Evolutionary conservation across 2,329 filamentous ascomycete genomes (phyloP), one percentile per base, ranked within the genome.

Genomic region (Phyllosticta paracitricarpa): DNA sequence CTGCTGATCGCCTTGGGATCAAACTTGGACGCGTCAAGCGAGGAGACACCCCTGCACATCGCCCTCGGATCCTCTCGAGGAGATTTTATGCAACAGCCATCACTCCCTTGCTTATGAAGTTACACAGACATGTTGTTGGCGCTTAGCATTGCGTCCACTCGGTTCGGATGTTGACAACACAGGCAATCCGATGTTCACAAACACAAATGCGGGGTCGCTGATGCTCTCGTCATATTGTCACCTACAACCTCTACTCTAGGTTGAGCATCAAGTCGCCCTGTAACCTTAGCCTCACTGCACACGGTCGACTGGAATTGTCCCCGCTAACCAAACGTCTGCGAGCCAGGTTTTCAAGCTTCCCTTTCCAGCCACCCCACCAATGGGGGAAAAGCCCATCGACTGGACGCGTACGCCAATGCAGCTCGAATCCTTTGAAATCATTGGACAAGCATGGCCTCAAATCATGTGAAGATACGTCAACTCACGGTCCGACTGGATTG

Each of bases 11-110:
- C 28, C 19, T 28, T 24, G 8, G n/a, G 25, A 30, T 61, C 59
- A 55, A 61, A 61, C n/a, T 48, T 57, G 40, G 54, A 35, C 24
- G 56, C 59, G 14, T 61, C 59, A 17, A 61, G 9, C 19, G 19
- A 22, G 19, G 19, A 22, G 19, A 22, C 19, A 22, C 19, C 19
- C n/a, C 14, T n/a, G 17, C 40, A 5, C 40, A 48, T 48, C 17
- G n/a, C n/a, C 40, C 12, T n/a, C 40, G 14, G 14, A 17, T n/a
- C 14, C 14, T 48, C 40, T 48, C n/a, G n/a, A 48, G 40, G 17
- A 48, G 2, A 5, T 2, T 17, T 6, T 17, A 48, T 40, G 33
- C 14, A 40, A 10, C 8, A 5, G 4, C 33, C 10, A 40, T 17
- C 10, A 40, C 8, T 17, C 1, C 10, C 33, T 40, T 40, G 33